Evolutionary conservation across 2,329 filamentous ascomycete species (phyloP).

Genomic region (Microdochium bolleyi): DNA sequence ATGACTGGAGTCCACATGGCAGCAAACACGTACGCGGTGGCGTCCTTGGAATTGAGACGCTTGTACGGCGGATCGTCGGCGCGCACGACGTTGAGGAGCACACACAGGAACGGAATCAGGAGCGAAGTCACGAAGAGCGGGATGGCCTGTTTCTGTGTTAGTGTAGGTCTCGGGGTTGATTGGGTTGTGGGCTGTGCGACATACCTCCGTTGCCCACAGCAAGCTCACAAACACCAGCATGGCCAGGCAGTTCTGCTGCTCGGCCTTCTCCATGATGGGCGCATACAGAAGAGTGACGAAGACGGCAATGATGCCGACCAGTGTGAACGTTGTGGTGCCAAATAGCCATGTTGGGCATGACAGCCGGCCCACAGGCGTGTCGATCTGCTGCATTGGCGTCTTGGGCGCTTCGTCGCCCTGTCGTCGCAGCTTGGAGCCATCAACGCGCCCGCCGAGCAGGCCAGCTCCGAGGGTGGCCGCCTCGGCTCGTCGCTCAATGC

Average conservation of each 20-base stretch:
- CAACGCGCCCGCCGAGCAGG: slow-evolving; percentile 67
- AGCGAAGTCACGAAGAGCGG: slow-evolving; percentile 95
- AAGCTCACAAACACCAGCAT: slow-evolving; percentile 90
- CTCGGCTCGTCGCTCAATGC: slow-evolving; percentile 90
- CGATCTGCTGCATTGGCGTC: slow-evolving; percentile 57
- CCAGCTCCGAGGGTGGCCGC: slow-evolving; percentile 86
- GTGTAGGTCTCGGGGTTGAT: slow-evolving; percentile 11
- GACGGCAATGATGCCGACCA: slow-evolving; percentile 61
- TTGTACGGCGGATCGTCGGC: slow-evolving; percentile 59
- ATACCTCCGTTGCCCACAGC: slow-evolving; percentile 91
- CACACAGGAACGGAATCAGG: slow-evolving; percentile 86
- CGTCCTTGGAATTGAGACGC: slow-evolving; percentile 70
- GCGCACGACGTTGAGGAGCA: slow-evolving; percentile 77
- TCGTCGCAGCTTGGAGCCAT: slow-evolving; percentile 59
- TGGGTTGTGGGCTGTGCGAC: slow-evolving; percentile 8
- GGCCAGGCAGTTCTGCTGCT: slow-evolving; percentile 94
- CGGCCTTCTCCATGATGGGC: slow-evolving; percentile 76
- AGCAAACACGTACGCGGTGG: slow-evolving; percentile 78
- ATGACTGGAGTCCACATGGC: slow-evolving; percentile 99
- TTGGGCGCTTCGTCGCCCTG: slow-evolving; percentile 76
- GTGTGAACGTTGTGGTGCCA: slow-evolving; percentile 70
- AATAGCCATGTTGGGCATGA: slow-evolving; percentile 74
- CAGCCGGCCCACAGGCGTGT: slow-evolving; percentile 73
- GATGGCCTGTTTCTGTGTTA: slow-evolving; percentile 57
- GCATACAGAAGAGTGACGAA: slow-evolving; percentile 69